A percentile compares a stretch with the other conserved stretches of the same genome.
These are phyloP conservation scores for Xylariaceae sp. DNA, from an alignment of 2,329 filamentous ascomycete species.

Conservation along the genomic window DNA sequence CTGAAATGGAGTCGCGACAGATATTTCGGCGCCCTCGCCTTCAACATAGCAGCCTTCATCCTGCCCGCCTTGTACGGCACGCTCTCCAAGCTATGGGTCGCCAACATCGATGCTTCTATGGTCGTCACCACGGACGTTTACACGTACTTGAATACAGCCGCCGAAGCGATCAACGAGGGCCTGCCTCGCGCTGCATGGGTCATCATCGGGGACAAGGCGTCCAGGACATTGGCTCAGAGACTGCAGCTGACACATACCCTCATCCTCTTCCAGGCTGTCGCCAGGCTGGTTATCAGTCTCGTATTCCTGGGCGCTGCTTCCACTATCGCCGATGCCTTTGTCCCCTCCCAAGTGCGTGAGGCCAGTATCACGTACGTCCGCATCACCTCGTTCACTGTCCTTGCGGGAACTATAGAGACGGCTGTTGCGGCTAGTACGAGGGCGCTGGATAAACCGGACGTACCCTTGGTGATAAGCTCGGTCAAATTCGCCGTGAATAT, in stretches of 20 bases:
- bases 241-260: conserved; percentile 58
- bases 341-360: conserved; percentile 52
- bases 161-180: conserved; percentile 67
- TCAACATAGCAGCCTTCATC: conserved; percentile 58
- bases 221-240: conserved; percentile 44
- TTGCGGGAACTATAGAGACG: conserved; percentile 58
- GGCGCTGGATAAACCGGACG: conserved; percentile 63
- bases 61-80: conserved; percentile 64
- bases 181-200: conserved; percentile 63
- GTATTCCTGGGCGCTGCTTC: conserved; percentile 50
- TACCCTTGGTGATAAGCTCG: conserved; percentile 60
- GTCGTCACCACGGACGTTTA: conserved; percentile 62
- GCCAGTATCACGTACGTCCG: conserved; percentile 59
- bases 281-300: conserved; percentile 56
- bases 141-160: conserved; percentile 63
- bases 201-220: conserved; percentile 60
- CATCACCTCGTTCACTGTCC: conserved; percentile 56
- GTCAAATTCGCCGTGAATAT: conserved; percentile 64
- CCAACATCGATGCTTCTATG: conserved; percentile 56
- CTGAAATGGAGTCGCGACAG: conserved; percentile 16
- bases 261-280: conserved; percentile 51
- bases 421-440: conserved; percentile 57
- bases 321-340: conserved; percentile 55
- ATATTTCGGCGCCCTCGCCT: conserved; percentile 53
- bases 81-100: conserved; percentile 65